These are phyloP conservation scores for Chrysopogon serrulatus DNA, from an alignment of 176 grass and related monocot species.

Conservation along the genomic window DNA sequence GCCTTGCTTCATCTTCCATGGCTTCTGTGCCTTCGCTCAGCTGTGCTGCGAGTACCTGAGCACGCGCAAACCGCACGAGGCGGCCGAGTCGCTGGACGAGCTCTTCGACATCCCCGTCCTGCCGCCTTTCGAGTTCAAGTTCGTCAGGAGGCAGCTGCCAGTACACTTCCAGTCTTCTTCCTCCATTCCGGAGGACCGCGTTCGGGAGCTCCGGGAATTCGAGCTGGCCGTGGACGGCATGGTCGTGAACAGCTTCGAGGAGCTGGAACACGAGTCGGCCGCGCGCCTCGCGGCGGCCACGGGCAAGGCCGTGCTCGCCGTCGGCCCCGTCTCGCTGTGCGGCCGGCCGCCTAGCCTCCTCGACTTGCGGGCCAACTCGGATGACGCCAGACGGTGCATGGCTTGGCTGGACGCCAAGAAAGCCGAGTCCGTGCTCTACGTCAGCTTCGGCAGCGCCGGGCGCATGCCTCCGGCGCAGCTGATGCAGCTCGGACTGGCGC, in stretches of 20 bases:
- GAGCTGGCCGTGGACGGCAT: slow-evolving; percentile 56
- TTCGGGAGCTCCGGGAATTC: neutral
- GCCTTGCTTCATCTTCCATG: slow-evolving; percentile 47
- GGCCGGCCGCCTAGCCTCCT: neutral
- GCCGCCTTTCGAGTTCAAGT: slow-evolving; percentile 25
- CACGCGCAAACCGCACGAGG: slow-evolving; percentile 39
- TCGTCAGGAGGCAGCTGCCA: slow-evolving; percentile 38
- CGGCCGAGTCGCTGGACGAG: slow-evolving; percentile 17
- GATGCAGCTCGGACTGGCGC: slow-evolving; percentile 44
- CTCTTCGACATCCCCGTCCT: slow-evolving; percentile 32
- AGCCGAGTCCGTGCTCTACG: slow-evolving; percentile 47
- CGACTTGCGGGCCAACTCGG: neutral
- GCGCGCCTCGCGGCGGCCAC: slow-evolving; percentile 23
- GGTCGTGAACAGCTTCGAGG: slow-evolving; percentile 59
- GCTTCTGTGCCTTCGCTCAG: slow-evolving; percentile 40
- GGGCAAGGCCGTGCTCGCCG: slow-evolving; percentile 44
- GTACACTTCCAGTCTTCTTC: slow-evolving; percentile 32
- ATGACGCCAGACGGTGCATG: slow-evolving; percentile 33
- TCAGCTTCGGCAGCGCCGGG: slow-evolving; percentile 66
- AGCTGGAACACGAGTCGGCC: slow-evolving; percentile 37
- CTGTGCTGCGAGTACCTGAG: slow-evolving; percentile 30
- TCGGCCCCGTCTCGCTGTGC: slow-evolving; percentile 51
- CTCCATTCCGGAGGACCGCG: neutral
- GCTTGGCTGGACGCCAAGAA: slow-evolving; percentile 57
- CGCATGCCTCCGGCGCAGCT: slow-evolving; percentile 36